phyloP scores from a whole-genome alignment of 2,329 filamentous ascomycete genomes.

The Dactylellina parvicollis region DNA sequence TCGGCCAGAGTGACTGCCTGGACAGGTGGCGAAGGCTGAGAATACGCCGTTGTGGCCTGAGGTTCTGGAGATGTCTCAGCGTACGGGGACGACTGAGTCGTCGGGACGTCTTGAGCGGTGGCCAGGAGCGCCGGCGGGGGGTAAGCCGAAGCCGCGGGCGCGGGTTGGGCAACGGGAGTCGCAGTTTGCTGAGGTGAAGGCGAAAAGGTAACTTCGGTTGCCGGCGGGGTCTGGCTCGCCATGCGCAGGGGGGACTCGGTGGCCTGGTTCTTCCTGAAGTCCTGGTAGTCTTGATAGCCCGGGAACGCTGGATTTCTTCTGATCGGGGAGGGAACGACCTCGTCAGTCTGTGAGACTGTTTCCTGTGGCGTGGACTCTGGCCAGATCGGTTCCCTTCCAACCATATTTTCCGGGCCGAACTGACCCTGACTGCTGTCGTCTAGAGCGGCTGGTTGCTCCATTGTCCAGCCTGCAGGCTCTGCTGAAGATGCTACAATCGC shows the following conservation, averaged over 20 bases:
- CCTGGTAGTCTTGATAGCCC: slow-evolving; percentile 29
- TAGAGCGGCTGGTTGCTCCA: no score
- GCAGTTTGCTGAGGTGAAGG: background rate
- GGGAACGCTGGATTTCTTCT: slow-evolving; percentile 27
- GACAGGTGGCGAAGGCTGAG: background rate
- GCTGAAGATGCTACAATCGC: no score
- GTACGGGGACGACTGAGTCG: no score
- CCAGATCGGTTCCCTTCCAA: no score
- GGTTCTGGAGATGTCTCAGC: background rate
- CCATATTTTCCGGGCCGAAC: no score
- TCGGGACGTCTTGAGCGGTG: no score
- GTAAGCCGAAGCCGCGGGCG: no score
- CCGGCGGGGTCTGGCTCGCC: background rate
- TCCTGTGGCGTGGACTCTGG: background rate
- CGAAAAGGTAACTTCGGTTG: background rate
- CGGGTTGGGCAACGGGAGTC: background rate
- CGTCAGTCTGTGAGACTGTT: background rate
- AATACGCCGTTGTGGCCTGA: background rate
- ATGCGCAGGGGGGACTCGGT: background rate
- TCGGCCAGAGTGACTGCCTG: slow-evolving; percentile 27
- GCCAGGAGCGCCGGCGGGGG: no score
- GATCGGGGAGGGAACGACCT: slow-evolving; percentile 14
- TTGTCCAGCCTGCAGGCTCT: no score
- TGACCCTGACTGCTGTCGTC: no score
- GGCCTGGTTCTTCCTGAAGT: slow-evolving; percentile 15